Evolutionary conservation across 1,284 basidiomycete genomes (phyloP).

Genomic region (Vanrija pseudolonga): DNA sequence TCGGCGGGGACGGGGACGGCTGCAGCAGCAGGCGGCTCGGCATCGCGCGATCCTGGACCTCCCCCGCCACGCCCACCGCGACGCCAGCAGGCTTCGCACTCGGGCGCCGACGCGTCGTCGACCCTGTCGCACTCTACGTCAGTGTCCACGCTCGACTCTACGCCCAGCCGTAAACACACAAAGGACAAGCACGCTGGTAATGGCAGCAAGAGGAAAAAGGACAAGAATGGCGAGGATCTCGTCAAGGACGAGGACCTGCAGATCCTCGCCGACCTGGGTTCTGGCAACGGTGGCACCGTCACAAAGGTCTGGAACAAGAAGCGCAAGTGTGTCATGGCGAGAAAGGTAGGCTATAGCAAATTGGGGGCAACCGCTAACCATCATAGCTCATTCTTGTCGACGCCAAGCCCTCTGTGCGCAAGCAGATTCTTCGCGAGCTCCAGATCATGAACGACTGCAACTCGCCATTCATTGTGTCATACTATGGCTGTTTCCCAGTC

Average conservation of each 20-base stretch:
- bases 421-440: constrained; percentile 94
- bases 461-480: constrained; percentile 89
- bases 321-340: constrained; percentile 84
- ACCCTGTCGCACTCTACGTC: not conserved
- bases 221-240: constrained; percentile 69
- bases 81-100: constrained; percentile 1
- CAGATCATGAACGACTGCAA: constrained; percentile 98
- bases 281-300: constrained; percentile 97
- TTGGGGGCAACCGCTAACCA: not conserved
- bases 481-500: constrained; percentile 90
- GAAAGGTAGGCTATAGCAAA: constrained; percentile 66
- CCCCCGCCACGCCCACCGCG: constrained; percentile 15
- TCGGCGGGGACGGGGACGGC: not conserved
- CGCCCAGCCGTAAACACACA: not conserved
- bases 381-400: constrained; percentile 91
- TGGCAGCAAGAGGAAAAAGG: constrained; percentile 44
- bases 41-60: not conserved
- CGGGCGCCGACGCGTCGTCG: not conserved
- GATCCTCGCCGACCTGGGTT: constrained; percentile 81
- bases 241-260: constrained; percentile 76
- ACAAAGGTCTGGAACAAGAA: constrained; percentile 92
- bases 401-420: constrained; percentile 92
- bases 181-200: constrained; percentile 25
- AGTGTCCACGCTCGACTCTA: constrained; percentile 1
- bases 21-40: too few relatives aligned